Percentiles rank a stretch among this genome's conserved stretches.
phyloP scores from a whole-genome alignment of 106 monocot species.

The Amphibolis antarctica region DNA sequence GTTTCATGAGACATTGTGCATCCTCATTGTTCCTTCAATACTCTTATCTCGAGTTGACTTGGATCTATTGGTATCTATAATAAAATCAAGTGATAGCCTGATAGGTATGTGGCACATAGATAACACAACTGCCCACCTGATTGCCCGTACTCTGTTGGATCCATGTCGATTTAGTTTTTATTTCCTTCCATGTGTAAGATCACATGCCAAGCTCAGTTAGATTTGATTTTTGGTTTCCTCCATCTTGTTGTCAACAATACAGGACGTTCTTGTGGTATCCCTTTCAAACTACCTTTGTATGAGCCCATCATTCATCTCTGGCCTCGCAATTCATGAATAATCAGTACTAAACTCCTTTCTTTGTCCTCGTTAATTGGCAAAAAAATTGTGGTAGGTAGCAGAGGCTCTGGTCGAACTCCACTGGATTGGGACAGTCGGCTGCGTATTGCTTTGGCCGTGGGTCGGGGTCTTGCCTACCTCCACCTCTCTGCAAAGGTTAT shows the following conservation, averaged over 20 bases:
- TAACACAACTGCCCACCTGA: not conserved
- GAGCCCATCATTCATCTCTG: no score
- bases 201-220: not conserved
- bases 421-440: slow-evolving; percentile 77
- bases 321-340: no score
- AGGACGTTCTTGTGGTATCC: not conserved
- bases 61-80: no score
- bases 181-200: not conserved
- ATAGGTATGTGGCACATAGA: no score
- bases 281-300: not conserved
- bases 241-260: not conserved
- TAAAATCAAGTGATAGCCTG: no score
- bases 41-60: no score
- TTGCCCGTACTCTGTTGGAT: not conserved
- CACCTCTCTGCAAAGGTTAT: slow-evolving; percentile 29
- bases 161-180: not conserved
- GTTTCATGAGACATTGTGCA: no score
- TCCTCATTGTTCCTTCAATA: no score
- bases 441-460: slow-evolving; percentile 47
- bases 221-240: no score
- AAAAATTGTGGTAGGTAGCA: slow-evolving; percentile 36
- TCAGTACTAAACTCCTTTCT: not conserved
- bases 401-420: slow-evolving; percentile 55
- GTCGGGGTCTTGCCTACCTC: slow-evolving; percentile 59
- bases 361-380: not conserved